Evolutionary conservation across 495 filamentous ascomycete genomes (phyloP), one percentile per base, ranked within the genome.

Genomic region (Xylaria venustula): DNA sequence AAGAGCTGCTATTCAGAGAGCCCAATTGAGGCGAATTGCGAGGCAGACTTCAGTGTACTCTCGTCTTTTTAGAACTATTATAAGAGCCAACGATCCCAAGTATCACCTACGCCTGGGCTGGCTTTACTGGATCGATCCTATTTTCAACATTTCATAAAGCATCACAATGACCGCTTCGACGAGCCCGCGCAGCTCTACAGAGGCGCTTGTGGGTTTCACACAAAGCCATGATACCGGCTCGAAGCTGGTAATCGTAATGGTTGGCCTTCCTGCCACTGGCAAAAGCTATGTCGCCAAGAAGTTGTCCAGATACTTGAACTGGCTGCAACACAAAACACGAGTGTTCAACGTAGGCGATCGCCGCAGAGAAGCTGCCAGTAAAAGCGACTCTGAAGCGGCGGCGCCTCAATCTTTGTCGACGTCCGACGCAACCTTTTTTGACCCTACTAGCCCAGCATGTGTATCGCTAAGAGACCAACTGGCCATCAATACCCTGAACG

Each of bases 271-370:
- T 3, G 90, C 90, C 0, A 79, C 90, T 61, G 90, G 90, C 32
- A 93, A 93, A 73, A 91, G 88, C 66, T 93, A 93, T 70, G 88
- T 93, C 60, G 92, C 90, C 51, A 92, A 92, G 79, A 93, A 93
- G 77, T 77, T 93, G 34, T 85, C 88, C 20, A 81, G 90, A 42
- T 93, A 93, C 65, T 74, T 93, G 41, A 92, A 91, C 61, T 93
- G 90, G 90, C 81, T 92, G 17, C 90, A 93, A 62, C 90, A 93
- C 70, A 87, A 92, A 62, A 89, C 88, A n/a, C 78, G 80, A 63
- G 92, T 93, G 52, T 93, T 93, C 81, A 93, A 93, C 57, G 90
- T 93, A 30, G 90, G 90, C 51, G 86, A 90, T 68, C 81, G 88
- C 61, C 80, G 90, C 60, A 84, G 90, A 57, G 78, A 88, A 41